Conservation (phyloP, 1,284 basidiomycete genomes). For the Boletus austroedulis region DNA sequence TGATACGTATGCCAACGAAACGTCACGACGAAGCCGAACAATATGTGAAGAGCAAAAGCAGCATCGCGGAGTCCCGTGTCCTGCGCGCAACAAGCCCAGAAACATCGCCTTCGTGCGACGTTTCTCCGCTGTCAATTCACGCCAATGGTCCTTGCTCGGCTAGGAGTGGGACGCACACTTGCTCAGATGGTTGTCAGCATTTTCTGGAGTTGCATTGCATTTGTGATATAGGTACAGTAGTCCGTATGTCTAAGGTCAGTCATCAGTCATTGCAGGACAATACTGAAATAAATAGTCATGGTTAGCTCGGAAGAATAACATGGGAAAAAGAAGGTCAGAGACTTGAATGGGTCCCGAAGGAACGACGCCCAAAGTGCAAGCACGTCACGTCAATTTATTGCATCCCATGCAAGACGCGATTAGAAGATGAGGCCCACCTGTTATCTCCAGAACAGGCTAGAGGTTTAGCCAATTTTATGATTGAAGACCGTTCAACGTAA, state of each 20-base stretch:
- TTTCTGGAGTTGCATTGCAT: slow-evolving; percentile 4
- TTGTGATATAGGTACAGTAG: slow-evolving; percentile 17
- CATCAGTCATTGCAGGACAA: background rate
- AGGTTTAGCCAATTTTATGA: background rate
- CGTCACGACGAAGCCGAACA: background rate
- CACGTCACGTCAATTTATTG: slow-evolving; percentile 54
- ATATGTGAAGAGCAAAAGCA: slow-evolving; percentile 3
- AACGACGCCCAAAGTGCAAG: slow-evolving; percentile 54
- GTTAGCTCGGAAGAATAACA: slow-evolving; percentile 16
- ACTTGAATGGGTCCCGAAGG: slow-evolving; percentile 77
- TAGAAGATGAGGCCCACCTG: background rate
- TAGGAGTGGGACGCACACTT: background rate
- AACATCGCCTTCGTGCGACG: background rate
- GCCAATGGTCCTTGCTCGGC: background rate
- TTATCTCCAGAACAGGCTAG: background rate
- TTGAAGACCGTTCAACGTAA: background rate
- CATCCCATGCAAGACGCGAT: slow-evolving; percentile 42
- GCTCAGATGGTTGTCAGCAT: background rate
- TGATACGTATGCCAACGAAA: slow-evolving; percentile 3
- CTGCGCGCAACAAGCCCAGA: slow-evolving; percentile 1
- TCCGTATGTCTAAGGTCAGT: slow-evolving; percentile 5
- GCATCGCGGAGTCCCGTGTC: background rate
- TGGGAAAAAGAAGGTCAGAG: slow-evolving; percentile 46
- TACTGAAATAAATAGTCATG: slow-evolving; percentile 9
- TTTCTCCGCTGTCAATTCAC: slow-evolving; percentile 5